Evolutionary conservation across 371 early-diverging fungal species (phyloP).

Genomic region (Circinella minor): DNA sequence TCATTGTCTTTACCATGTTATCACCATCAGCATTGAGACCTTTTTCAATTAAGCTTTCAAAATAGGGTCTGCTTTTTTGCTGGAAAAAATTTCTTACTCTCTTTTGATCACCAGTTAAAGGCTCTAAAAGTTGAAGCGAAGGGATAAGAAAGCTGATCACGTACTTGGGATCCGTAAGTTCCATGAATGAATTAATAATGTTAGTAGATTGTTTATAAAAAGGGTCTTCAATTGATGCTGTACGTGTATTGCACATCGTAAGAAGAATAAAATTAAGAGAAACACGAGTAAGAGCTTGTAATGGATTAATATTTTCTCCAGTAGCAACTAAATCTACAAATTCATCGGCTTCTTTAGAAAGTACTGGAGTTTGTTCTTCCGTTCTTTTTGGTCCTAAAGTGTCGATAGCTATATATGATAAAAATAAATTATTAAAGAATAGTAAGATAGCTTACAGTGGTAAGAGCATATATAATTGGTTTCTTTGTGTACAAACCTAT

Average conservation of each 20-base stretch:
- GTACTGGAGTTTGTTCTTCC: background rate
- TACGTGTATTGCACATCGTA: slow-evolving; percentile 4
- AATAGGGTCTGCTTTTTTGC: background rate
- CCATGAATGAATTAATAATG: background rate
- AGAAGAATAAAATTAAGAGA: slow-evolving; percentile 9
- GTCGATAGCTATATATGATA: background rate
- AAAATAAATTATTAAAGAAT: background rate
- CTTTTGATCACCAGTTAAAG: background rate
- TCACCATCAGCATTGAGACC: background rate
- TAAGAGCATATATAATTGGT: too few relatives aligned
- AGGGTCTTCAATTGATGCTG: background rate
- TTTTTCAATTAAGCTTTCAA: background rate
- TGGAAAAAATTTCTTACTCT: background rate
- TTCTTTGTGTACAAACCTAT: too few relatives aligned
- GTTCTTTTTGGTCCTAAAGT: background rate
- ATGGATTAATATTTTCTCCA: background rate
- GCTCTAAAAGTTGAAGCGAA: background rate
- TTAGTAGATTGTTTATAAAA: background rate
- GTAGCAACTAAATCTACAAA: background rate
- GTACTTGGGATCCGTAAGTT: too few relatives aligned
- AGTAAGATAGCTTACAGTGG: too few relatives aligned
- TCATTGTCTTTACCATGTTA: background rate
- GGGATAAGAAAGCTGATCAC: background rate
- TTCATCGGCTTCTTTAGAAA: background rate
- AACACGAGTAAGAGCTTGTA: background rate